Evolutionary conservation across 192 early-diverging fungal genomes (phyloP).

Genomic region (Allomyces macrogynus): DNA sequence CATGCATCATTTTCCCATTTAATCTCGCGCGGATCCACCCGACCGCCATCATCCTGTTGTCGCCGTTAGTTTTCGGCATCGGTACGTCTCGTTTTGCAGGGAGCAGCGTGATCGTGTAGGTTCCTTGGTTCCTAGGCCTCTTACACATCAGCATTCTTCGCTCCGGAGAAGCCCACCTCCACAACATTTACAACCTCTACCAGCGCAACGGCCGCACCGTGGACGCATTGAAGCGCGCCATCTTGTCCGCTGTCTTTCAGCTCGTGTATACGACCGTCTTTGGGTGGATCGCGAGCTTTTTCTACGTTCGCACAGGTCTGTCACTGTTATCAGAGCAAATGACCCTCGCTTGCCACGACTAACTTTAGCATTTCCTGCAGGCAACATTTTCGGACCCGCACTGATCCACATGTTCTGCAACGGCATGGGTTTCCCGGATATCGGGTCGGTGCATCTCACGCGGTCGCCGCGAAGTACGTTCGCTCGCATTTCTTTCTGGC

Average conservation of each 20-base stretch:
- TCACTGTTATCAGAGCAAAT: background rate
- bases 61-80: slow-evolving; percentile 53
- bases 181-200: slow-evolving; percentile 41
- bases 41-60: slow-evolving; percentile 20
- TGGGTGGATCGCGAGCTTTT: slow-evolving; percentile 54
- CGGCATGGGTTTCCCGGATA: slow-evolving; percentile 50
- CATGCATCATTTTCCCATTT: slow-evolving; percentile 37
- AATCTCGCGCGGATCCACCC: slow-evolving; percentile 15
- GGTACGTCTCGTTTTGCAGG: slow-evolving; percentile 20
- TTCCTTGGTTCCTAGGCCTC: background rate
- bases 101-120: background rate
- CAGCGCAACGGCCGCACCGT: slow-evolving; percentile 14
- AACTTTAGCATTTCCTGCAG: slow-evolving; percentile 4
- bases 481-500: slow-evolving; percentile 10
- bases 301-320: slow-evolving; percentile 34
- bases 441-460: slow-evolving; percentile 12
- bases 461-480: slow-evolving; percentile 5
- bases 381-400: slow-evolving; percentile 24
- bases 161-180: slow-evolving; percentile 32
- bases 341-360: background rate
- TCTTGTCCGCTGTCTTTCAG: slow-evolving; percentile 27
- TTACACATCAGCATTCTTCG: too few species aligned
- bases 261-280: slow-evolving; percentile 55
- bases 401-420: slow-evolving; percentile 54
- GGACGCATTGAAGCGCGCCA: slow-evolving; percentile 15